Evolutionary conservation across 2,329 filamentous ascomycete genomes (phyloP), one percentile per base, ranked within the genome.

Genomic region (Trichoderma asperellum): DNA sequence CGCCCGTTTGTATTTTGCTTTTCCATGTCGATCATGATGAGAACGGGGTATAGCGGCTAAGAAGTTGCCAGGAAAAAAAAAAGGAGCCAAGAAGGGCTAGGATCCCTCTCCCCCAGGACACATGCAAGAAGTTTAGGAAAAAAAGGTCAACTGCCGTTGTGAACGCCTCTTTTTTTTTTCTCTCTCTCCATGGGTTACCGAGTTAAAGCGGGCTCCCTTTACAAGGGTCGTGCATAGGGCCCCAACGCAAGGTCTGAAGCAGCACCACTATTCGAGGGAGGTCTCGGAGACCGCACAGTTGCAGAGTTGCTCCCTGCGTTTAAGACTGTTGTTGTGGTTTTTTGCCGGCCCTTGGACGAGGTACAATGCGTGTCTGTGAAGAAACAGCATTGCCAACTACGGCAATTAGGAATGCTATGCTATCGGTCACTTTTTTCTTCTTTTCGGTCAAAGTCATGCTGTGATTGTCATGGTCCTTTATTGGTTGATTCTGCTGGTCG

Each of bases 11-110:
- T 56, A 40, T 47, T 43, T 69, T 60, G 53, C 37, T 35, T 56
- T 69, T 60, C 55, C 34, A 12, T 57, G 68, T 56, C 68, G 68
- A 69, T 69, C 68, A 59, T 56, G 68, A 60, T 66, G 49, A 49
- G 61, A 53, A 62, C 37, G 8, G 43, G 40, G 68, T 53, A 53
- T 70, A 55, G 56, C 37, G 62, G 21, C 32, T n/a, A 34, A 14
- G n/a, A 63, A 8, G 60, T 34, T 49, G 47, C 21, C 10, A n/a
- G 18, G 32, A n/a, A 18, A n/a, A 43, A 35, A 49, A 63, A 68
- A 63, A 57, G 32, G 67, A 58, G 67, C 37, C 14, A 18, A 32
- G 58, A 29, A 47, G 21, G 37, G 18, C 18, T n/a, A 32, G 52
- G 37, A 18, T 40, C 37, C 37, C 7, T 40, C 37, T 43, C 40